These are phyloP conservation scores for Lactarius hatsudake DNA, from an alignment of 768 basidiomycete genomes.

Conservation along the genomic window DNA sequence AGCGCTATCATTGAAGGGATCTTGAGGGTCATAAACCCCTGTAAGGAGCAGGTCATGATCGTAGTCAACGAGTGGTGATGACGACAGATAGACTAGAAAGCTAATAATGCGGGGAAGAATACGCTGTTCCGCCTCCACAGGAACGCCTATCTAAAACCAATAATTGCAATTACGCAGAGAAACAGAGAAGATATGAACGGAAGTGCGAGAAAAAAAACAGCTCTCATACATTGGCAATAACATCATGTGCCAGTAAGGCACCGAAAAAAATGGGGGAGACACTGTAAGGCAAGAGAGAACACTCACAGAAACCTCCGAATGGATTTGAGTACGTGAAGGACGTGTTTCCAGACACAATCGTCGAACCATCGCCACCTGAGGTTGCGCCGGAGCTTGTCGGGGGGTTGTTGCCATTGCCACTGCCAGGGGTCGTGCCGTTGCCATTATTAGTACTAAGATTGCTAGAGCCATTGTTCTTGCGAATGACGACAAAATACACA, in stretches of 20 bases:
- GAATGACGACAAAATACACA: constrained; percentile 13
- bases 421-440: background rate
- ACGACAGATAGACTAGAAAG: background rate
- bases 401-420: background rate
- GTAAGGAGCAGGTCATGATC: constrained; percentile 4
- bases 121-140: background rate
- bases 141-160: constrained; percentile 9
- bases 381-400: constrained; percentile 6
- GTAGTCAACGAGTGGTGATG: background rate
- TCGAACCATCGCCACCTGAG: constrained; percentile 26
- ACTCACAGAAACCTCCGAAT: constrained; percentile 45
- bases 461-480: background rate
- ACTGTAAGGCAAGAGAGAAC: background rate
- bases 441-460: background rate
- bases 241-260: constrained; percentile 1
- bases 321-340: constrained; percentile 46
- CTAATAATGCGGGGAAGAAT: constrained; percentile 7
- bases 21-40: constrained; percentile 68
- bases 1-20: constrained; percentile 78
- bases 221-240: background rate
- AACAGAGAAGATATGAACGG: background rate
- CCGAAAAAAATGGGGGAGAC: background rate
- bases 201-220: background rate
- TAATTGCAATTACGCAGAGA: background rate
- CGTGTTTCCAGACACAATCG: constrained; percentile 41